These are phyloP conservation scores for Mycosphaerella arachidis DNA, from an alignment of 2,329 filamentous ascomycete genomes.

Conservation along the genomic window DNA sequence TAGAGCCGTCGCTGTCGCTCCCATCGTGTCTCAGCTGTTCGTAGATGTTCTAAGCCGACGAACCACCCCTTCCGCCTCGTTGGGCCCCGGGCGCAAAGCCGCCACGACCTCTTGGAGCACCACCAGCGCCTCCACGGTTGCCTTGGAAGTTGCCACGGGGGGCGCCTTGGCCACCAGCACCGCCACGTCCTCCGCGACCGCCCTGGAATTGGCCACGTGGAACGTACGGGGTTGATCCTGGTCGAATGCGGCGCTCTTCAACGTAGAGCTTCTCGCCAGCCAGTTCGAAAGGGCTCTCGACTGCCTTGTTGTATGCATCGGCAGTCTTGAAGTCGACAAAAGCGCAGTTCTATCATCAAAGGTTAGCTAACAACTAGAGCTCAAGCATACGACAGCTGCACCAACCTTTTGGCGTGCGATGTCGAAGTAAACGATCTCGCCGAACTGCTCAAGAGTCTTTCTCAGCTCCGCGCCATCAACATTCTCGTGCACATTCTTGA, in stretches of 20 bases:
- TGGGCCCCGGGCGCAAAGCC: neutral
- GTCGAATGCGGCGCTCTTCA: slow-evolving; percentile 73
- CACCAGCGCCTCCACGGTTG: slow-evolving; percentile 3
- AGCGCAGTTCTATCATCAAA: slow-evolving; percentile 72
- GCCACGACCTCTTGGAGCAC: slow-evolving; percentile 8
- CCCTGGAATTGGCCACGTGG: slow-evolving; percentile 53
- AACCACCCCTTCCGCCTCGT: slow-evolving; percentile 8
- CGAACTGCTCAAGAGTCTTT: slow-evolving; percentile 64
- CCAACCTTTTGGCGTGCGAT: slow-evolving; percentile 70
- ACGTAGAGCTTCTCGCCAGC: slow-evolving; percentile 78
- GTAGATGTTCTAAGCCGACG: slow-evolving; percentile 18
- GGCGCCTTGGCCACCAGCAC: slow-evolving; percentile 16
- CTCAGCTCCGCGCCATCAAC: slow-evolving; percentile 71
- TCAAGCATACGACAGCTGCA: neutral
- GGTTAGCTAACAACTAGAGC: neutral
- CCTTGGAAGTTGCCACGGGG: slow-evolving; percentile 16
- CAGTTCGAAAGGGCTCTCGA: slow-evolving; percentile 75
- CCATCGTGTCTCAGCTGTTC: neutral
- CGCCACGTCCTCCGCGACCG: slow-evolving; percentile 57
- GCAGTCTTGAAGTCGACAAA: slow-evolving; percentile 87
- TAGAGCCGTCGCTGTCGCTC: neutral
- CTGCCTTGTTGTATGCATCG: slow-evolving; percentile 77
- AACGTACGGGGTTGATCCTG: slow-evolving; percentile 35
- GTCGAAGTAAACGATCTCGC: slow-evolving; percentile 60
- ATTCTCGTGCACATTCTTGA: slow-evolving; percentile 92